Evolutionary conservation across 1,284 basidiomycete genomes (phyloP), one percentile per base, ranked within the genome.

Genomic region (Trichosporon inkin): DNA sequence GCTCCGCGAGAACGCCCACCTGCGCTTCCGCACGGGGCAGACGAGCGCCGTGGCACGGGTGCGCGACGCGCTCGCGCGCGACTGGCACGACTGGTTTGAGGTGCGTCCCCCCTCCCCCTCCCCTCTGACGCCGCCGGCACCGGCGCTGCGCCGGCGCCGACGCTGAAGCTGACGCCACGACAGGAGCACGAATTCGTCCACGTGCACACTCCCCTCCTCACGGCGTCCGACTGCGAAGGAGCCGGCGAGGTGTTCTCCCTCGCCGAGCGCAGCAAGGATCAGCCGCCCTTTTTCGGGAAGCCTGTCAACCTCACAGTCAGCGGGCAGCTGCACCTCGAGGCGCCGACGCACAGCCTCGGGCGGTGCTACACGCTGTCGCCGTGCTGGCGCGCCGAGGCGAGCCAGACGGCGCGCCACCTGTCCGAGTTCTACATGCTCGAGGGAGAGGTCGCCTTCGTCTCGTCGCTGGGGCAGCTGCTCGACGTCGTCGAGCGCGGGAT

Each of bases 341-440:
- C 91, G 1, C 81, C 94, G 53, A 85, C 90, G 2, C 83, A 85
- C 8, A 84, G 90, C 0, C 78, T 96, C 14, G 84, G 86, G 0
- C 84, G 93, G 28, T 89, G 92, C 0, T 99, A 93, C 80, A 93
- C 92, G 0, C 83, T 97, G 20, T 88, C 89, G 0, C 94, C 95
- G 0, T 87, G 87, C 61, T 99, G 99, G 78, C 87, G 95, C 19
- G 95, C 95, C 17, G 95, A 99, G 71, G 85, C 86, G 7, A 89
- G 87, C 4, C 84, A 88, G 67, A 98, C 95, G 1, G 86, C 85
- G 53, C 83, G 95, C n/a, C 95, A 99, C 76, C 83, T 99, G 7
- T 86, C 91, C 53, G 96, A 99, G 74, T 99, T 99, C 77, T 96
- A 92, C 90, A 99, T 99, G 95, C 84, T 96, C 59, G 95, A 99